Evolutionary conservation across 495 filamentous ascomycete species (phyloP), one percentile per base, ranked within the genome.

Genomic region (Paragyromitra xinjiangensis): DNA sequence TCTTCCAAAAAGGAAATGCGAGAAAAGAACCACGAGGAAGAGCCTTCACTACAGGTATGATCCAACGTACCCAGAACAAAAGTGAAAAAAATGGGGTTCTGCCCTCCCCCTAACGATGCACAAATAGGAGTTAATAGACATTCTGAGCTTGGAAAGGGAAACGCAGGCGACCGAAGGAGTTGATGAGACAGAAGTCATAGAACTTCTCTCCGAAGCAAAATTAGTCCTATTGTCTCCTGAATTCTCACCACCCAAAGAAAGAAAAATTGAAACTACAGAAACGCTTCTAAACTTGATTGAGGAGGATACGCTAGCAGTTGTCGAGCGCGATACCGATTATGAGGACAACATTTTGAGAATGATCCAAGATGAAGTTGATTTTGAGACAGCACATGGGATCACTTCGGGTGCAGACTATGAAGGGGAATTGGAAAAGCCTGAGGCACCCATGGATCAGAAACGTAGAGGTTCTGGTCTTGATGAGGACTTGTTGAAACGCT

Each of bases 311-410:
- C 37, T 59, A n/a, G 64, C 40, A 34, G 19, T 44, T 6, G n/a
- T n/a, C 6, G 59, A 40, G 14, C 64, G n/a, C 2, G 63, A 75
- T 48, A 69, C 44, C n/a, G 45, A 69, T 26, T 58, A 67, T 12
- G 80, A 80, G 59, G 59, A 42, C 2, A 50, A 77, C 45, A 77
- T 82, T 29, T 55, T 82, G 7, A 26, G 44, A 59, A 64, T 62
- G 62, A 55, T 82, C 6, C 69, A 69, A 68, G 77, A 82, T 42
- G 77, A 82, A 44, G 64, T 82, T 26, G 56, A 65, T 50, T 79
- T 80, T 29, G 80, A 79, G 63, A 19, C 2, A n/a, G 34, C 58
- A 8, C 66, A 79, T 29, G 75, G 71, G 16, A 59, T 73, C 40
- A 45, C 3, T 1, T 45, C 37, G 16, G 12, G 26, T 0, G 34